phyloP scores from a whole-genome alignment of 306 rosid species.

The Fragaria iinumae region DNA sequence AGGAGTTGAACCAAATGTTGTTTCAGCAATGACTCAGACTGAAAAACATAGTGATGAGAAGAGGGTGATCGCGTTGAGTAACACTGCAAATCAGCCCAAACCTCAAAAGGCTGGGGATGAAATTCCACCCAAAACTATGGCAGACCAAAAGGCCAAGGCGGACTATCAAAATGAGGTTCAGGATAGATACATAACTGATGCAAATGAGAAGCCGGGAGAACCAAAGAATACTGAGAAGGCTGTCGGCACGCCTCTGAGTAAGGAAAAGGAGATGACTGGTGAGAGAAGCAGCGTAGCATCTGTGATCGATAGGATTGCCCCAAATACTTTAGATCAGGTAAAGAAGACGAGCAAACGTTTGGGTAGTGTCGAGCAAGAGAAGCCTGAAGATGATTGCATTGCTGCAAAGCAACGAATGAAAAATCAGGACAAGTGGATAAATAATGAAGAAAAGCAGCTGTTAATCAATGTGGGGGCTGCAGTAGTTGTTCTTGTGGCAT shows the following conservation, averaged over 20 bases:
- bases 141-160: conserved; percentile 7
- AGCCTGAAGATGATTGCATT: conserved; percentile 18
- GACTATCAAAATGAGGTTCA: background rate
- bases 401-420: conserved; percentile 21
- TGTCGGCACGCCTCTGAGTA: conserved; percentile 9
- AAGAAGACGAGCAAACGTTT: conserved; percentile 13
- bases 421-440: conserved; percentile 25
- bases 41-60: conserved; percentile 19
- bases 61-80: background rate
- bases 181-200: background rate
- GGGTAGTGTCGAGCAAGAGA: background rate
- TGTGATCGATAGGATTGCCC: conserved; percentile 13
- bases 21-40: background rate
- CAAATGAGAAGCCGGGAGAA: conserved; percentile 26
- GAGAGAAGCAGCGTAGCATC: conserved; percentile 18
- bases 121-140: conserved; percentile 18
- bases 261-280: conserved; percentile 23
- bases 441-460: conserved; percentile 38
- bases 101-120: conserved; percentile 27
- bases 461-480: conserved; percentile 50
- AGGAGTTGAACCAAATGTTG: background rate
- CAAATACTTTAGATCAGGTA: conserved; percentile 20
- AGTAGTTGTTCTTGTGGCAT: conserved; percentile 44
- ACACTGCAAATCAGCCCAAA: conserved; percentile 11
- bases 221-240: conserved; percentile 17